A percentile compares a stretch with the other conserved stretches of the same genome.
Evolutionary conservation across 148 eudicot species (phyloP).

Genomic region (Rhododendron henanense): DNA sequence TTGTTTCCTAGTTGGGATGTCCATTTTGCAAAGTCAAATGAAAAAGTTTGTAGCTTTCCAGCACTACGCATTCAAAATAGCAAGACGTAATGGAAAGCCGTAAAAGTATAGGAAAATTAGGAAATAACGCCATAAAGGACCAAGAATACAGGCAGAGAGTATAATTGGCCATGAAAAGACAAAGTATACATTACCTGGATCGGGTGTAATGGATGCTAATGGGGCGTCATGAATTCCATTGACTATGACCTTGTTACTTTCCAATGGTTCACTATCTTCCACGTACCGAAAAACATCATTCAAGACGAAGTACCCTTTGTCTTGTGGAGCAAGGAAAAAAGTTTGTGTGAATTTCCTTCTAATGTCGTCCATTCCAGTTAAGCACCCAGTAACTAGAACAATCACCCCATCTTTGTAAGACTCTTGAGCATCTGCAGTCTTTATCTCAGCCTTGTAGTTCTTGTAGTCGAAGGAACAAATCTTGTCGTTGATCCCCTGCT

Average conservation of each 20-base stretch:
- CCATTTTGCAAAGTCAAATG: background rate
- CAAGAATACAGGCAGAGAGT: background rate
- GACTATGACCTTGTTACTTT: constrained; percentile 16
- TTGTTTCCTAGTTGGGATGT: background rate
- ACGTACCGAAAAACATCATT: constrained; percentile 67
- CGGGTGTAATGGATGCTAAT: constrained; percentile 18
- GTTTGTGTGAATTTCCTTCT: constrained; percentile 62
- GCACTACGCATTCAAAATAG: background rate
- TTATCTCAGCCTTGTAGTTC: constrained; percentile 64
- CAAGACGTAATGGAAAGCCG: background rate
- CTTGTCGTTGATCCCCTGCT: constrained; percentile 62
- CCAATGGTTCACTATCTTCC: constrained; percentile 39
- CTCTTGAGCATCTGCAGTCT: constrained; percentile 72
- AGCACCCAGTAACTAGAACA: constrained; percentile 65
- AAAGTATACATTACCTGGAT: constrained; percentile 34
- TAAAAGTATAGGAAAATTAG: background rate
- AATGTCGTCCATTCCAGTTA: constrained; percentile 56
- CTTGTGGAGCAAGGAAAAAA: constrained; percentile 80
- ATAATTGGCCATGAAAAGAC: background rate
- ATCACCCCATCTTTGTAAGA: constrained; percentile 63
- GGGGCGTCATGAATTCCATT: constrained; percentile 31
- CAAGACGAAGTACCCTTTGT: constrained; percentile 56
- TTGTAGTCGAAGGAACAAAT: constrained; percentile 63
- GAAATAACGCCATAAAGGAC: background rate
- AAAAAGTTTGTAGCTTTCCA: background rate